Evolutionary conservation across 306 rosid genomes (phyloP).

Genomic region (Lathyrus aphaca): DNA sequence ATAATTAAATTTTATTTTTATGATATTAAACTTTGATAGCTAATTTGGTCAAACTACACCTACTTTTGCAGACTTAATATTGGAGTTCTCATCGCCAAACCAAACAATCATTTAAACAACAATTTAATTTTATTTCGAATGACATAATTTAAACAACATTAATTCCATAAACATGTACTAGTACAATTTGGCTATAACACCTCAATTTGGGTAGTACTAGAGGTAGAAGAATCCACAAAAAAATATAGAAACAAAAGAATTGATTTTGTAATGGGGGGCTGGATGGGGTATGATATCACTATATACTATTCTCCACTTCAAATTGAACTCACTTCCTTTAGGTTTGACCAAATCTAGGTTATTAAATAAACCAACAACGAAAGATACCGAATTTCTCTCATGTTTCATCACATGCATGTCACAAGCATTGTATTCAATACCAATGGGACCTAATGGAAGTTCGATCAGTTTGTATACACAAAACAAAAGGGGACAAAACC

Average conservation of each 20-base stretch:
- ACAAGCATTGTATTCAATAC: conserved; percentile 40
- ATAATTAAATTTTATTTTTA: too few species aligned
- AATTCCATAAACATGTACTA: neutral
- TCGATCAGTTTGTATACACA: conserved; percentile 39
- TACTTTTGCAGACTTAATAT: too few species aligned
- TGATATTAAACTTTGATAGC: too few species aligned
- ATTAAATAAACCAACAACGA: conserved; percentile 43
- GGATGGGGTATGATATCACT: conserved; percentile 39
- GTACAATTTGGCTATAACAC: neutral
- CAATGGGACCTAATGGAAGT: conserved; percentile 40
- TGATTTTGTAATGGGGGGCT: conserved; percentile 35
- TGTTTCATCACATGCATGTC: conserved; percentile 50
- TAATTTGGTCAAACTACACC: too few species aligned
- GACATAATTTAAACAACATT: neutral
- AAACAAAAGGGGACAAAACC: conserved; percentile 43
- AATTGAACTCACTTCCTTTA: conserved; percentile 27
- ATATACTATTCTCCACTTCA: conserved; percentile 46
- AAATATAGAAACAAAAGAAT: neutral
- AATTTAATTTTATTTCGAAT: too few species aligned
- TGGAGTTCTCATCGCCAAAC: too few species aligned
- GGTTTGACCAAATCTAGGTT: conserved; percentile 48
- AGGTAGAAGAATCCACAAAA: conserved; percentile 12
- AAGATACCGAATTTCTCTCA: conserved; percentile 49
- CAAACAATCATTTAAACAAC: neutral
- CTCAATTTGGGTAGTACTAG: conserved; percentile 8